Evolutionary conservation across 2,329 filamentous ascomycete species (phyloP).

Genomic region (Colletotrichum eleusines): DNA sequence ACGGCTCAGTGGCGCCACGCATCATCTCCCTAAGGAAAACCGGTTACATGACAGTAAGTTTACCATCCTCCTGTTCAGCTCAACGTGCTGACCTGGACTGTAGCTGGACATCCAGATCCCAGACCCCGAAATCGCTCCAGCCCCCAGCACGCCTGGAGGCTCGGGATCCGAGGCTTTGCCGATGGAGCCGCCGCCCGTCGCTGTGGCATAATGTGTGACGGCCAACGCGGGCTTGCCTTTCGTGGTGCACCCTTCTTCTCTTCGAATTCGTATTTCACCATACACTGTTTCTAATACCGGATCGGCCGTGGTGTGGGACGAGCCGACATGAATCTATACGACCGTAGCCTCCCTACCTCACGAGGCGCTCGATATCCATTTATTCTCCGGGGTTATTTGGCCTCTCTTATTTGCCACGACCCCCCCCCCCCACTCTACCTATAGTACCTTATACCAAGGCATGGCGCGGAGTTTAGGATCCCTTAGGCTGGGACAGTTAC

Average conservation of each 20-base stretch:
- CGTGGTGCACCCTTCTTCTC: conserved; percentile 16
- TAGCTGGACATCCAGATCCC: conserved; percentile 86
- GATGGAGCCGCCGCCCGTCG: conserved; percentile 34
- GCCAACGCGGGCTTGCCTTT: background rate
- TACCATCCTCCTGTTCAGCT: conserved; percentile 1
- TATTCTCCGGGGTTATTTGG: conserved; percentile 24
- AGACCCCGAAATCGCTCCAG: conserved; percentile 77
- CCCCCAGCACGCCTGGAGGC: conserved; percentile 55
- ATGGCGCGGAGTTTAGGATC: conserved; percentile 43
- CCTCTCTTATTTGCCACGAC: conserved; percentile 7
- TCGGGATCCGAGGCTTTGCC: conserved; percentile 34
- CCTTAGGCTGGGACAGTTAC: conserved; percentile 30
- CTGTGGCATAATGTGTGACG: conserved; percentile 24
- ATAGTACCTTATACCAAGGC: conserved; percentile 42
- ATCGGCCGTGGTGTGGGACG: conserved; percentile 15
- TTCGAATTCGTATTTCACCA: conserved; percentile 30
- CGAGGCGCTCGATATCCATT: conserved; percentile 41
- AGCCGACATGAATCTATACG: conserved; percentile 38
- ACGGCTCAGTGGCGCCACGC: conserved; percentile 69
- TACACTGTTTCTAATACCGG: conserved; percentile 41
- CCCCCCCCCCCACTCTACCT: conserved; percentile 21
- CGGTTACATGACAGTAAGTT: conserved; percentile 84
- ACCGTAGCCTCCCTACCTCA: conserved; percentile 24
- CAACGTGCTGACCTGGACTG: conserved; percentile 44
- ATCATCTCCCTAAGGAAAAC: conserved; percentile 85